Conservation (phyloP, 1,284 basidiomycete genomes). For the Ganoderma boninense region DNA sequence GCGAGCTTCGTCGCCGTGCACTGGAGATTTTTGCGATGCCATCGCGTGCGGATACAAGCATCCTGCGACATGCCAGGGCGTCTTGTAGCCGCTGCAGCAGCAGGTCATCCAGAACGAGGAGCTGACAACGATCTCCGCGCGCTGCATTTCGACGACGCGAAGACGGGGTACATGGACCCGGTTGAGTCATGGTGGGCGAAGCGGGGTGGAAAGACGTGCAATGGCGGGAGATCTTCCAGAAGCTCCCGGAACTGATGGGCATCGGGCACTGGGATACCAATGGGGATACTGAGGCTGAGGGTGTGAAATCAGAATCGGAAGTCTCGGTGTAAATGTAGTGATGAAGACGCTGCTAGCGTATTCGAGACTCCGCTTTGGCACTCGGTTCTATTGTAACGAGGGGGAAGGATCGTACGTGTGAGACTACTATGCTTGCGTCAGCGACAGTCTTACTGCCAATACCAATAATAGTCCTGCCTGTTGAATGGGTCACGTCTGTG, state of each 20-base stretch:
- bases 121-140: slow-evolving; percentile 12
- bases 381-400: too few species aligned
- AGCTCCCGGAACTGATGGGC: slow-evolving; percentile 19
- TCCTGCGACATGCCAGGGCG: slow-evolving; percentile 4
- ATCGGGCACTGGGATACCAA: slow-evolving; percentile 12
- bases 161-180: slow-evolving; percentile 17
- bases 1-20: slow-evolving; percentile 14
- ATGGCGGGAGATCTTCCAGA: slow-evolving; percentile 16
- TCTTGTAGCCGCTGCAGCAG: slow-evolving; percentile 9
- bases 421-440: too few species aligned
- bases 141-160: slow-evolving; percentile 14
- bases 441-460: too few species aligned
- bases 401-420: too few species aligned
- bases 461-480: too few species aligned
- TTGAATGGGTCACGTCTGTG: too few species aligned
- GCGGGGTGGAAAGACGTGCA: slow-evolving; percentile 13
- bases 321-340: neutral
- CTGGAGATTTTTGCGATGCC: slow-evolving; percentile 5
- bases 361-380: too few species aligned
- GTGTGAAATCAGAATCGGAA: neutral
- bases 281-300: neutral
- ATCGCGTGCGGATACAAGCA: slow-evolving; percentile 11
- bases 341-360: too few species aligned
- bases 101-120: slow-evolving; percentile 15
- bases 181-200: slow-evolving; percentile 16